Base-by-base conservation (phyloP, 1,284 basidiomycete genomes). In the Porodaedalea pini region DNA sequence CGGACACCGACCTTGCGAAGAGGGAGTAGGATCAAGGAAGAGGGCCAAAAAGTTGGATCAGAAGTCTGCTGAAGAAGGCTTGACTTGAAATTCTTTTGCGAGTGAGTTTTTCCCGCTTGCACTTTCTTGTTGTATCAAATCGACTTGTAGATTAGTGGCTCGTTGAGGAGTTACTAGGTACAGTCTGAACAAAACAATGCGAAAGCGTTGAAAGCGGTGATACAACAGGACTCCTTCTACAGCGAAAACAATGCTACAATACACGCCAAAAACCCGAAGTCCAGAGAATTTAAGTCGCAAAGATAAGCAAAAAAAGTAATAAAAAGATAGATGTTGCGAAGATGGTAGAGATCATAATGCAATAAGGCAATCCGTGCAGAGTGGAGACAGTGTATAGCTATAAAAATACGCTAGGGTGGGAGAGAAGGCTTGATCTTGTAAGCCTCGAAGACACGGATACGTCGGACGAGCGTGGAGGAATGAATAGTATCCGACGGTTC, bases 391-490 rank as follows among this genome's bases (percentile, higher is more conserved):
- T 21, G 19, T 39, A 19, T 43, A 19, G n/a, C 23, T 23, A 34
- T 23, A 3, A 29, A 51, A 32, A 31, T 25, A 36, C 11, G 43
- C 3, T 34, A 48, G 36, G 31, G 15, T 31, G 43, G 29, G 13
- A 32, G 39, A 32, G 29, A n/a, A 8, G 39, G 41, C 36, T 32
- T 39, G 4, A 45, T 51, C 23, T 56, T 60, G 36, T 57, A 52
- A 17, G 59, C 59, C 21, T 57, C 56, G 34, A 52, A 61, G 31
- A 61, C 59, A 41, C 56, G 55, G 19, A 61, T 61, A 21, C 41
- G 45, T 23, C 59, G 40, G n/a, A 61, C 56, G 25, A 37, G 58
- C 13, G 57, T 58, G n/a, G 47, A 47, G 21, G 49, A 50, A 19
- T 57, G 21, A 7, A 27, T 10, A 25, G n/a, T 11, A 15, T 34